Percentiles rank a stretch among this genome's conserved stretches.
These are phyloP conservation scores for Beauveria sp. DNA, from an alignment of 2,329 filamentous ascomycete species.

Conservation along the genomic window DNA sequence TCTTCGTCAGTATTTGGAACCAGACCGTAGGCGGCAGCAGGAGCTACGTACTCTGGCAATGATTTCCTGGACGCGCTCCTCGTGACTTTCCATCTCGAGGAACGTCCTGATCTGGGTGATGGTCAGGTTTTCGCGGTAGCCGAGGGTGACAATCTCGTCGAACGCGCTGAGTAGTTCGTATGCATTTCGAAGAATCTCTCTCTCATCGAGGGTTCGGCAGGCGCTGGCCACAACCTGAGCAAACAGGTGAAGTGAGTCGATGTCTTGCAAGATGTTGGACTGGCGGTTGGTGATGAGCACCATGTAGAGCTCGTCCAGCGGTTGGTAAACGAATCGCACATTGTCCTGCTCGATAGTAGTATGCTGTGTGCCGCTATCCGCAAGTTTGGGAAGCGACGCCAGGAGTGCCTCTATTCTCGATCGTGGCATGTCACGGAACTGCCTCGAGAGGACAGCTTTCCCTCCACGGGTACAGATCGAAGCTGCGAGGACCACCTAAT, in stretches of 20 bases:
- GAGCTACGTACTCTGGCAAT: conserved; percentile 65
- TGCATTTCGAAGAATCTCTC: conserved; percentile 95
- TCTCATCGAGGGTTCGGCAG: conserved; percentile 91
- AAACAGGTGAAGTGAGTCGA: conserved; percentile 95
- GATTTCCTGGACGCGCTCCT: conserved; percentile 97
- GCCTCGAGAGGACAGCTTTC: conserved; percentile 94
- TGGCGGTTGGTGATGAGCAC: conserved; percentile 98
- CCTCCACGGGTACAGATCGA: conserved; percentile 96
- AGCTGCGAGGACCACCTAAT: conserved; percentile 91
- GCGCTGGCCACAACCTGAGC: conserved; percentile 95
- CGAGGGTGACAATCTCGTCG: conserved; percentile 91
- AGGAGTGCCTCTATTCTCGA: conserved; percentile 94
- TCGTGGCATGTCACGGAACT: conserved; percentile 96
- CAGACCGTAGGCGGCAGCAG: background rate
- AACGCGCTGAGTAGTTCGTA: conserved; percentile 96
- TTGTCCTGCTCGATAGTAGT: conserved; percentile 99
- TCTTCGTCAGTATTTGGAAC: conserved; percentile 17
- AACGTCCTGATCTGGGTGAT: conserved; percentile 98
- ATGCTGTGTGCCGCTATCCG: conserved; percentile 92
- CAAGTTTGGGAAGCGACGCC: conserved; percentile 94
- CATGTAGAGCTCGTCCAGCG: conserved; percentile 98
- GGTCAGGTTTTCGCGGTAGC: conserved; percentile 93
- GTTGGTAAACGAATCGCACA: conserved; percentile 98
- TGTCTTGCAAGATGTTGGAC: conserved; percentile 97
- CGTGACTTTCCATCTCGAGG: conserved; percentile 97